Conservation (phyloP, 1,284 basidiomycete genomes). For the Farysia itapuensis region DNA sequence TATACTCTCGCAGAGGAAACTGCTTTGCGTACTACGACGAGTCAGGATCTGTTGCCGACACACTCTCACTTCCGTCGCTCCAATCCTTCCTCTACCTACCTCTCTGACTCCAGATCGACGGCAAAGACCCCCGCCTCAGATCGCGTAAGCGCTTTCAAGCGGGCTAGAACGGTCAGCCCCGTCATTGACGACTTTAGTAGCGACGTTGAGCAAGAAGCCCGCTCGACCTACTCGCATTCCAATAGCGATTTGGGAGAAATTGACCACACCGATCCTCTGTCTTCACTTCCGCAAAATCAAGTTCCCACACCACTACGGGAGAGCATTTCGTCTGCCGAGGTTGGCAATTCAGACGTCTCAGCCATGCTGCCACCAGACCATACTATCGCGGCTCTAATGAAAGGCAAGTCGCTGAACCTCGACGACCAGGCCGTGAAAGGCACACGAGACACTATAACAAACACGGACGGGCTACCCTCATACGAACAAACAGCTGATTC, state of each 20-base stretch:
- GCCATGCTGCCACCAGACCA: constrained; percentile 16
- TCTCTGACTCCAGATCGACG: too few relatives aligned
- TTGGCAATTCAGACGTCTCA: constrained; percentile 2
- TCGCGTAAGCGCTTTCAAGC: constrained; percentile 15
- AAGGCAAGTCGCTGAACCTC: constrained; percentile 28
- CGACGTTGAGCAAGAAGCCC: constrained; percentile 22
- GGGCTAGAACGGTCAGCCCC: constrained; percentile 31
- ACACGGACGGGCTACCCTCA: constrained; percentile 5
- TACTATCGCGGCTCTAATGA: constrained; percentile 37
- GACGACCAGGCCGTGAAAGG: constrained; percentile 7
- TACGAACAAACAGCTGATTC: constrained; percentile 10
- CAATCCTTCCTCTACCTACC: too few relatives aligned
- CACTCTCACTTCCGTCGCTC: too few relatives aligned
- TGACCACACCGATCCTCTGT: constrained; percentile 3
- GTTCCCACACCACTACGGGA: constrained; percentile 24
- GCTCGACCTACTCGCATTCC: constrained; percentile 16
- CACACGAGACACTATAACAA: background rate
- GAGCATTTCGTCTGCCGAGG: constrained; percentile 19
- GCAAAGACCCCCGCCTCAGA: too few relatives aligned
- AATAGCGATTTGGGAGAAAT: constrained; percentile 25
- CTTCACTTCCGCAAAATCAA: background rate
- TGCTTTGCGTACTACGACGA: too few relatives aligned
- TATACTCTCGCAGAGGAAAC: too few relatives aligned
- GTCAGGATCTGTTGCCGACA: too few relatives aligned
- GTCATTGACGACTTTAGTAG: constrained; percentile 43